Conservation (phyloP, 805 yeast genomes). For the Zygosaccharomyces bailii region DNA sequence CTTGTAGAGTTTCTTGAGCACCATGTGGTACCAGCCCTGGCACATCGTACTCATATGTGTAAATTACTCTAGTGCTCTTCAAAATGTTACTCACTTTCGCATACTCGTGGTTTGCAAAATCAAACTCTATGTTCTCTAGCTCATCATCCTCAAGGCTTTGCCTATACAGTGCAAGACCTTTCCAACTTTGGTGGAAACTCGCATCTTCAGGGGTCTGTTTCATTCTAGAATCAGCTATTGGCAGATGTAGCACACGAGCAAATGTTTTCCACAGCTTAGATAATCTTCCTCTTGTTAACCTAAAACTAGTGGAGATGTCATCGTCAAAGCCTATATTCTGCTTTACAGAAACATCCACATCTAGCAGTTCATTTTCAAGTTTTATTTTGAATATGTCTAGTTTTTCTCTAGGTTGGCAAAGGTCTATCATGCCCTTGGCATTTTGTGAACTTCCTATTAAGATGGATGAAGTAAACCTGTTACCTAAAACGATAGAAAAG, state of each 20-base stretch:
- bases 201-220: constrained; percentile 15
- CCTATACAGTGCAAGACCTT: constrained; percentile 67
- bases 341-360: constrained; percentile 57
- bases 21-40: constrained; percentile 60
- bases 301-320: constrained; percentile 26
- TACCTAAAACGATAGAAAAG: constrained; percentile 79
- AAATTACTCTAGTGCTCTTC: constrained; percentile 52
- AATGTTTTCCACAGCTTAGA: constrained; percentile 27
- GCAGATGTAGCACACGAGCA: constrained; percentile 13
- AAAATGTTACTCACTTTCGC: constrained; percentile 73
- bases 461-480: constrained; percentile 69
- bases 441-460: constrained; percentile 56
- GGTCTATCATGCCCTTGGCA: constrained; percentile 57
- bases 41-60: constrained; percentile 64
- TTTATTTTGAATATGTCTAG: constrained; percentile 56
- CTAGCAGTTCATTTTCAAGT: constrained; percentile 44
- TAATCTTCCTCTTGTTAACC: constrained; percentile 19
- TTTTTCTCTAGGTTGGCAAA: constrained; percentile 42
- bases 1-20: constrained; percentile 37
- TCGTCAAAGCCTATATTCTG: constrained; percentile 66
- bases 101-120: constrained; percentile 57
- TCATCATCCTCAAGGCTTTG: constrained; percentile 39
- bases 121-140: constrained; percentile 33
- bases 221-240: not conserved
- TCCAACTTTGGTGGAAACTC: constrained; percentile 51